These are phyloP conservation scores for Solanum piurae DNA, from an alignment of 257 asterid species.

Conservation along the genomic window DNA sequence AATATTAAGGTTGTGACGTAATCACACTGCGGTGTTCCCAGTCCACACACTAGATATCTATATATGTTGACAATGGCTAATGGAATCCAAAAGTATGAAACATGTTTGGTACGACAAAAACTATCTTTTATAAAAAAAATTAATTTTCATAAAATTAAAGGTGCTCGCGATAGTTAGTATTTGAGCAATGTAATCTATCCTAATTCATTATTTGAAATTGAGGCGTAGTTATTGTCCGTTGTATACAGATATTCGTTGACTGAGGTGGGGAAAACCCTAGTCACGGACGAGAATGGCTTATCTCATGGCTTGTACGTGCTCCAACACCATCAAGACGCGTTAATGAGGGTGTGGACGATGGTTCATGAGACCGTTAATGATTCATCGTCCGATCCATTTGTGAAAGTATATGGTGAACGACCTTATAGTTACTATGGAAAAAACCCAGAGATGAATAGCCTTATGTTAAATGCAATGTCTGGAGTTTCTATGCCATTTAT, in stretches of 20 bases:
- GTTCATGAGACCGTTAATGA: slow-evolving; percentile 18
- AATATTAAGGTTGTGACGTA: no score
- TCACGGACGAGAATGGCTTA: slow-evolving; percentile 4
- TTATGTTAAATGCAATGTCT: slow-evolving; percentile 22
- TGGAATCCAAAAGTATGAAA: neutral
- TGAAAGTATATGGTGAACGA: slow-evolving; percentile 9
- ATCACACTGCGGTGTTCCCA: neutral
- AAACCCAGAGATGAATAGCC: slow-evolving; percentile 13
- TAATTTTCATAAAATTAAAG: neutral
- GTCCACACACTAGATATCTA: neutral
- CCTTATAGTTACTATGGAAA: slow-evolving; percentile 10
- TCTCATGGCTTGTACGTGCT: slow-evolving; percentile 9
- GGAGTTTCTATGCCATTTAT: slow-evolving; percentile 20
- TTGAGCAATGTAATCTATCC: neutral
- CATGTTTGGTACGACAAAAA: neutral
- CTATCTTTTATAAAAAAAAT: neutral
- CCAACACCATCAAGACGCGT: slow-evolving; percentile 13
- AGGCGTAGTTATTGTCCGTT: neutral
- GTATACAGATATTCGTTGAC: slow-evolving; percentile 11
- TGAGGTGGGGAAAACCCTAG: slow-evolving; percentile 15
- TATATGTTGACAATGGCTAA: neutral
- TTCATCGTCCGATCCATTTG: slow-evolving; percentile 13
- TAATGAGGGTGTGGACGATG: slow-evolving; percentile 17
- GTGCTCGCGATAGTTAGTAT: no score
- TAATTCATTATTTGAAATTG: neutral